Conservation (phyloP, 1,284 basidiomycete species). For the Vanrija sp. region DNA sequence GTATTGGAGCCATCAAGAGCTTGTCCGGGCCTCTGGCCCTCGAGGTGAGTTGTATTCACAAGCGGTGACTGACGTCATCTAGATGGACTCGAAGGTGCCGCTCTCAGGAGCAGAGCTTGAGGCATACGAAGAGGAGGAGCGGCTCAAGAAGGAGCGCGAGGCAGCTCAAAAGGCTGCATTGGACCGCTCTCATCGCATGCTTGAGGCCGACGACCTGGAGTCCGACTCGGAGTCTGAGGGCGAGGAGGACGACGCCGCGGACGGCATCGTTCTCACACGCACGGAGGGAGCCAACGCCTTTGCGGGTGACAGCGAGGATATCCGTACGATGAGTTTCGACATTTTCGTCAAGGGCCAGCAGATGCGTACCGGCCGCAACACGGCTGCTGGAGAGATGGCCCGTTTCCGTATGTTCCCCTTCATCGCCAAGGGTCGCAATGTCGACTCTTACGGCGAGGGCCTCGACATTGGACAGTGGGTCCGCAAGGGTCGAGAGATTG, state of each 20-base stretch:
- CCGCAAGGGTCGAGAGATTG: constrained; percentile 77
- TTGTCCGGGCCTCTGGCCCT: constrained; percentile 66
- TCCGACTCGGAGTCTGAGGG: constrained; percentile 61
- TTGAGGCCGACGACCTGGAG: constrained; percentile 71
- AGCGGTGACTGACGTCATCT: constrained; percentile 2
- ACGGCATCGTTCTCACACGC: constrained; percentile 56
- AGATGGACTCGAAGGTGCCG: constrained; percentile 86
- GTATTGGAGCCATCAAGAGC: constrained; percentile 76
- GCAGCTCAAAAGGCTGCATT: constrained; percentile 80
- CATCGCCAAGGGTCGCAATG: constrained; percentile 82
- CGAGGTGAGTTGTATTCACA: constrained; percentile 53
- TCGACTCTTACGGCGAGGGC: constrained; percentile 94
- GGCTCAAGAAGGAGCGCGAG: constrained; percentile 74
- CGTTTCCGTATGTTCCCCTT: constrained; percentile 96
- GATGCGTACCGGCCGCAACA: constrained; percentile 60
- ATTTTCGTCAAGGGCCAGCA: constrained; percentile 95
- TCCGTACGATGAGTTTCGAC: constrained; percentile 69
- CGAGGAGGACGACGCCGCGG: constrained; percentile 65
- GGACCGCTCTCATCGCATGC: constrained; percentile 76
- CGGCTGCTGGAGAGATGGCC: constrained; percentile 38
- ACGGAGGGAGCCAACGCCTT: constrained; percentile 33
- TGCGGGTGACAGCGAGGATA: constrained; percentile 44
- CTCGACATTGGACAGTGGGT: constrained; percentile 93
- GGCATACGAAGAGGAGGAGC: constrained; percentile 70
- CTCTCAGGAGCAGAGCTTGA: constrained; percentile 82